Base-by-base conservation (phyloP, 371 early-diverging fungal genomes). In the Mucor mucedo region DNA sequence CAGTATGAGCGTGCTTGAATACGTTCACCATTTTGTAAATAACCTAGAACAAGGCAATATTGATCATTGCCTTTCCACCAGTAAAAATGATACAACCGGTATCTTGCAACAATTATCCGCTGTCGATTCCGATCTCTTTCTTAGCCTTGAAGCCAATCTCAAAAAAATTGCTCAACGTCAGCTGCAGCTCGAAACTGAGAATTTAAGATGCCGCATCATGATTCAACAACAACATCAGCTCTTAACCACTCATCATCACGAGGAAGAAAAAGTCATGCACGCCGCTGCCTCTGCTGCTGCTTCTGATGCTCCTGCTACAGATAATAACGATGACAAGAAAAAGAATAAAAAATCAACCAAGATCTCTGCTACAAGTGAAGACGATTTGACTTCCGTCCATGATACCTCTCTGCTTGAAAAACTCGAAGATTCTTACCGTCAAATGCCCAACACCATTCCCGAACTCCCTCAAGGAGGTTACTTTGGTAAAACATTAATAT, bases 161-260 rank as follows among this genome's bases (percentile, higher is more conserved):
- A 72, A 71, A 52, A 69, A 69, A 28, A 71, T 79, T 11, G 80
- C 76, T 29, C 73, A 79, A 40, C 69, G 72, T 48, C 77, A 76
- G 58, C 58, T 76, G 21, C 68, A 66, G 50, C 50, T 79, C 14
- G 73, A 79, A 60, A 72, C 76, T 13, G 80, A 79, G 50, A 76
- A 74, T 60, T 64, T 79, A 32, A 64, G 80, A 58, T 72, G 71
- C 57, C 72, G 74, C 41, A 76, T 79, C 7, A 75, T 75, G 52
- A 72, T 76, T 28, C 77, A 75, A 47, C 80, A 79, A 29, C 80
- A 79, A 28, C 75, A 73, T 57, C 75, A 73, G 40, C 41, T 79
- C 29, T 54, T 75, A 29, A 69, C 66, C 28, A 30, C 28, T 49
- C n/a, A 47, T 38, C 62, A 58, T 63, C 65, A 65, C 54, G 74